These are phyloP conservation scores for Phaeotremella fagi DNA, from an alignment of 768 basidiomycete genomes.

Conservation along the genomic window DNA sequence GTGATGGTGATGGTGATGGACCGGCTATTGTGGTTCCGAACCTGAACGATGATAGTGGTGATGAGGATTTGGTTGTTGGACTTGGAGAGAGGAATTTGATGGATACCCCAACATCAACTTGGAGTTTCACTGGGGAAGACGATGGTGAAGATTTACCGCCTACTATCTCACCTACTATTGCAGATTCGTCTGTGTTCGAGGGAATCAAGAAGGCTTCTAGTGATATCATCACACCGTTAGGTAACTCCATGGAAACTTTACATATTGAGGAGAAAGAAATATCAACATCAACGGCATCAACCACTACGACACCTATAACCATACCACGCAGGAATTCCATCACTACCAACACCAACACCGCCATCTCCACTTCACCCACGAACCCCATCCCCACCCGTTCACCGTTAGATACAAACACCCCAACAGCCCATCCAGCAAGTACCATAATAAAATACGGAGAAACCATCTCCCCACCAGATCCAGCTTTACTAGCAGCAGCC, in stretches of 20 bases:
- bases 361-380: not conserved
- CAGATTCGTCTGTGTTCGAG: not conserved
- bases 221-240: too few species aligned
- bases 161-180: conserved; percentile 16
- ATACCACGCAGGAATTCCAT: not conserved
- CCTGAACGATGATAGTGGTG: conserved; percentile 15
- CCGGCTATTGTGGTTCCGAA: conserved; percentile 5
- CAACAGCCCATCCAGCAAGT: not conserved
- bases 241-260: too few species aligned
- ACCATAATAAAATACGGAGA: not conserved
- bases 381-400: not conserved
- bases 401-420: not conserved
- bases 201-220: too few species aligned
- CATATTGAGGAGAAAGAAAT: not conserved
- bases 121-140: conserved; percentile 30
- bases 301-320: not conserved
- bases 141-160: conserved; percentile 25
- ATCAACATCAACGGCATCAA: conserved; percentile 4
- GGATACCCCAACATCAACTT: conserved; percentile 14
- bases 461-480: conserved; percentile 44
- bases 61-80: conserved; percentile 9
- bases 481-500: conserved; percentile 36
- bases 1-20: conserved; percentile 5
- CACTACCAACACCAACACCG: not conserved
- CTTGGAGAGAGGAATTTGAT: conserved; percentile 6